phyloP scores from a whole-genome alignment of 176 grass and related monocot species.

The Musa schizocarpa region DNA sequence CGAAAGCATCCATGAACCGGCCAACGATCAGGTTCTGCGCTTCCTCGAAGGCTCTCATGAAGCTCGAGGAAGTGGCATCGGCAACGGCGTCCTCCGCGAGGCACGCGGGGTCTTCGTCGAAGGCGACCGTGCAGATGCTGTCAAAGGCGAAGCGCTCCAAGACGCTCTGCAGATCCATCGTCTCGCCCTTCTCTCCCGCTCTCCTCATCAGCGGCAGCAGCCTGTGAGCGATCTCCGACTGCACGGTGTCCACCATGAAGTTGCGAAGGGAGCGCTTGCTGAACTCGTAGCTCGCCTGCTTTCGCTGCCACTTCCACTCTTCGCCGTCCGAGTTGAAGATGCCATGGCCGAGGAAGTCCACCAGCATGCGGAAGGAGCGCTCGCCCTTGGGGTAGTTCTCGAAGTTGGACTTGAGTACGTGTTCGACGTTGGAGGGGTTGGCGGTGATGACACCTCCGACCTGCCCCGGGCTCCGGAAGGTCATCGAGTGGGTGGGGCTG shows the following conservation, averaged over 20 bases:
- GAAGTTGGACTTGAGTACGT: conserved; percentile 32
- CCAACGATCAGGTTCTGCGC: conserved; percentile 27
- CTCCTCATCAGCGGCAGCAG: conserved; percentile 23
- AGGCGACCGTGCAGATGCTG: conserved; percentile 50
- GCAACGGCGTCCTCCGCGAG: conserved; percentile 13
- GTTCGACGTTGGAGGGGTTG: conserved; percentile 31
- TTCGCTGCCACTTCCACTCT: conserved; percentile 33
- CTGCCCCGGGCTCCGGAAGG: conserved; percentile 29
- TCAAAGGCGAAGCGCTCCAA: conserved; percentile 51
- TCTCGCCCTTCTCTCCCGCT: background rate
- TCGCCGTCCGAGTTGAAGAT: conserved; percentile 46
- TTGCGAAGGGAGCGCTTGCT: conserved; percentile 28
- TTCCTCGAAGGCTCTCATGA: conserved; percentile 37
- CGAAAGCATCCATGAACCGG: conserved; percentile 27
- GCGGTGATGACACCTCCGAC: conserved; percentile 35
- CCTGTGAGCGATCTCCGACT: conserved; percentile 21
- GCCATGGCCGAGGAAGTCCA: conserved; percentile 35
- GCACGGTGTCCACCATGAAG: conserved; percentile 28
- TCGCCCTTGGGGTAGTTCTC: conserved; percentile 31
- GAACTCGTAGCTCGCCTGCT: conserved; percentile 39
- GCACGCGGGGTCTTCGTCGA: conserved; percentile 43
- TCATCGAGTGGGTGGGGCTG: conserved; percentile 42
- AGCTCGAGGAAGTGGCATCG: conserved; percentile 4
- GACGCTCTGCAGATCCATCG: conserved; percentile 28
- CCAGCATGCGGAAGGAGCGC: conserved; percentile 11